Evolutionary conservation across 768 basidiomycete genomes (phyloP).

Genomic region (Termitomyces sp.): DNA sequence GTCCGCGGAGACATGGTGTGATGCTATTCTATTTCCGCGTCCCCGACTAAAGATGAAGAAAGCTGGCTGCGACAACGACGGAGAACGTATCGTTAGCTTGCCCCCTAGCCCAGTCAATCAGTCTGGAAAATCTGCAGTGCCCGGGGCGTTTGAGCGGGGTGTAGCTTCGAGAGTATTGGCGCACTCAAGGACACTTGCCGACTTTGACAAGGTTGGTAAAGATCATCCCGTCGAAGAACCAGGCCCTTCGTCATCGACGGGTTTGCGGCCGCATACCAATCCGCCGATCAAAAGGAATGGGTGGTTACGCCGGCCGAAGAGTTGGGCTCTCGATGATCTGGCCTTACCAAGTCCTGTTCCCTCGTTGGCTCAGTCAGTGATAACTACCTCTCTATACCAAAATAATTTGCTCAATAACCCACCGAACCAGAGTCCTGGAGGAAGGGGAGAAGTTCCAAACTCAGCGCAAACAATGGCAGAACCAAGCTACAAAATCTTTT

Average conservation of each 20-base stretch:
- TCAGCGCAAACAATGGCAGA: slow-evolving; percentile 63
- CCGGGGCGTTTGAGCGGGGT: slow-evolving; percentile 17
- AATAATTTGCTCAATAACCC: background rate
- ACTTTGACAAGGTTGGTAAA: slow-evolving; percentile 17
- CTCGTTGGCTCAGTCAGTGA: slow-evolving; percentile 45
- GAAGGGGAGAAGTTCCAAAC: slow-evolving; percentile 56
- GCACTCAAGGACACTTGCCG: slow-evolving; percentile 41
- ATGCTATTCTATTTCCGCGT: slow-evolving; percentile 70
- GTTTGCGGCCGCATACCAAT: background rate
- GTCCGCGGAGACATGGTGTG: slow-evolving; percentile 76
- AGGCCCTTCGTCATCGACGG: background rate
- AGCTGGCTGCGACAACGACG: slow-evolving; percentile 11
- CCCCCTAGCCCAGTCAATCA: slow-evolving; percentile 36
- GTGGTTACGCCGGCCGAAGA: slow-evolving; percentile 40
- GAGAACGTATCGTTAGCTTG: slow-evolving; percentile 40
- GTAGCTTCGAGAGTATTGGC: slow-evolving; percentile 41
- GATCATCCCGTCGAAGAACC: background rate
- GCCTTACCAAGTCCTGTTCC: slow-evolving; percentile 53
- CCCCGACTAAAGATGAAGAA: slow-evolving; percentile 59
- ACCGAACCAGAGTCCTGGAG: slow-evolving; percentile 50
- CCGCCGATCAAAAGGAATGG: background rate
- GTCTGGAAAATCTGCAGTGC: slow-evolving; percentile 1
- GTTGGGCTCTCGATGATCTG: slow-evolving; percentile 56
- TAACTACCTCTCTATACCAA: background rate
- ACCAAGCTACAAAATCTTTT: slow-evolving; percentile 55